phyloP scores from a whole-genome alignment of 164 flowering plant genomes.

The Chimonanthus praecox region DNA sequence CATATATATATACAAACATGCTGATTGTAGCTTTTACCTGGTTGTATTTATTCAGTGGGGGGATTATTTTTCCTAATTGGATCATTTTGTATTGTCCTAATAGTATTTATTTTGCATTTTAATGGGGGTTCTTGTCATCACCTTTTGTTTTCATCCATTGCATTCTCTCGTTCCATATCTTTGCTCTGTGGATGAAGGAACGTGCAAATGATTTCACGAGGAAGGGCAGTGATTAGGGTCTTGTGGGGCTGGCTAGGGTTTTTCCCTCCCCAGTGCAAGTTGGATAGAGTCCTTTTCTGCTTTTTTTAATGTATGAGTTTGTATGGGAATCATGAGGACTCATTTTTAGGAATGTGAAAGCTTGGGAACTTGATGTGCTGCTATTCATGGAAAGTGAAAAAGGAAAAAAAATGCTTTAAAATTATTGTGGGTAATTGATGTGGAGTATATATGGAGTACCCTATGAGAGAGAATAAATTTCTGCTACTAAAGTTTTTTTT shows the following conservation, averaged over 20 bases:
- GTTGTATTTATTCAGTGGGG: not conserved
- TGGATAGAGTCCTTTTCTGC: constrained; percentile 2
- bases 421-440: constrained; percentile 15
- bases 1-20: not conserved
- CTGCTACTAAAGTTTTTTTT: not conserved
- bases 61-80: constrained; percentile 5
- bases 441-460: constrained; percentile 3
- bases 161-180: constrained; percentile 3
- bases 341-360: constrained; percentile 16
- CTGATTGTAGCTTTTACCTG: constrained; percentile 14
- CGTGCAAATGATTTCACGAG: not conserved
- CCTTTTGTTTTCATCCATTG: not conserved
- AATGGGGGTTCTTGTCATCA: not conserved
- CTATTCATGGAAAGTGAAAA: constrained; percentile 6
- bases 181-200: not conserved
- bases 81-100: constrained; percentile 7
- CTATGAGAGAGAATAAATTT: not conserved
- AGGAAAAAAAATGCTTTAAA: not conserved
- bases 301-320: constrained; percentile 1
- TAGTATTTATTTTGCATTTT: not conserved
- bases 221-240: constrained; percentile 4
- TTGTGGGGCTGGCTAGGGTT: constrained; percentile 18
- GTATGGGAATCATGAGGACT: constrained; percentile 14
- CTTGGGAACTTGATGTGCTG: constrained; percentile 29
- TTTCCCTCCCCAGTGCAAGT: constrained; percentile 9